Base-by-base conservation (phyloP, 129 eudicot genomes). In the Escallonia herrerae region DNA sequence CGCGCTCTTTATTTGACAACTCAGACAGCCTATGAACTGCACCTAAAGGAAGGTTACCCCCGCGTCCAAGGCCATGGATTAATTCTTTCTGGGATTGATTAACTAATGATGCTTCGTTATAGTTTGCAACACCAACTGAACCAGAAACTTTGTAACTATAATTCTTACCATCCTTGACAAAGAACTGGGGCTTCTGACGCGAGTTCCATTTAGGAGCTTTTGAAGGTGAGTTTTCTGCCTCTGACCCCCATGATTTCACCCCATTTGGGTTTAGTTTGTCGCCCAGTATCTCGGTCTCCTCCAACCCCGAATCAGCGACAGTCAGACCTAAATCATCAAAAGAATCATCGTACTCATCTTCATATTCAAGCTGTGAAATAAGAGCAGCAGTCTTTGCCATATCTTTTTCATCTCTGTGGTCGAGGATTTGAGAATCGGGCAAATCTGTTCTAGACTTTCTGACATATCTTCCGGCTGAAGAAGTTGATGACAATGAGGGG, bases 341-440 rank as follows among this genome's bases (percentile, higher is more conserved):
- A 8, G 99, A 93, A 78, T 93, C 96, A 68, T 93, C 99, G 33
- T 93, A 88, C 77, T 93, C 99, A 15, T 93, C 99, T 68, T 93
- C 96, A 67, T 93, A 93, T 74, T 93, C 98, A 0, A 81, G 81
- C 65, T 79, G 82, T 5, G 89, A 83, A 38, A 65, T 58, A 42
- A 93, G 84, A 33, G 90, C 90, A 40, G 82, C 75, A 10, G 80
- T 83, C 50, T 72, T 89, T 2, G 77, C 81, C 73, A 73, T 10
- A 49, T 71, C 81, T 44, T 58, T 66, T 56, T 72, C 80, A 33
- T 80, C 82, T 74, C 59, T 81, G 1, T 78, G 71, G 53, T 88
- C 72, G 1, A 89, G 86, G 52, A 81, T 72, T 10, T 79, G 71
- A 13, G 74, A 52, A 65, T 71, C 89, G 0, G 82, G 74, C 4